Percentiles rank a stretch among this genome's conserved stretches.
Evolutionary conservation across 208 protist genomes (phyloP).

Genomic region (Trypanosoma vivax): DNA sequence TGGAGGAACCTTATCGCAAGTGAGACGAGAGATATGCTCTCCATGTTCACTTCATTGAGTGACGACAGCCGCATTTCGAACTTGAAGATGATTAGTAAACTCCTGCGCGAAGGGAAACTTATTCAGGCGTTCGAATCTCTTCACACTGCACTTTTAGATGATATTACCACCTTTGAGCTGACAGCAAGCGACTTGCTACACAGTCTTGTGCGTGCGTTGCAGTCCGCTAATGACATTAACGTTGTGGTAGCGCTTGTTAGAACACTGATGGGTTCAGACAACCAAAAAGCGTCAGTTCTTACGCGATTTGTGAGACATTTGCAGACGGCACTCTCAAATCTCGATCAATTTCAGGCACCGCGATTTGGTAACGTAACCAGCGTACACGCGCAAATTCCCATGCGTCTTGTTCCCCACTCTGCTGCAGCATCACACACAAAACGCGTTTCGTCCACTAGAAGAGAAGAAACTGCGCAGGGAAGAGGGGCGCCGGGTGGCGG

Average conservation of each 20-base stretch:
- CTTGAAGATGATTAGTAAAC: constrained; percentile 29
- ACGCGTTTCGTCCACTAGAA: neutral
- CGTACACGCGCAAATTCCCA: constrained; percentile 23
- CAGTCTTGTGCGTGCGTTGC: constrained; percentile 19
- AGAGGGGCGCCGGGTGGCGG: too few relatives aligned
- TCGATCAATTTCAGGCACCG: constrained; percentile 26
- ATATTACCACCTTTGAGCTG: constrained; percentile 66
- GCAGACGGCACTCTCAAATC: constrained; percentile 26
- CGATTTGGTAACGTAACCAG: constrained; percentile 21
- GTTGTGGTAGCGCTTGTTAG: constrained; percentile 22
- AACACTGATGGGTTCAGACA: constrained; percentile 13
- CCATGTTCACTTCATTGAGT: constrained; percentile 24
- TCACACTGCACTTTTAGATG: constrained; percentile 27
- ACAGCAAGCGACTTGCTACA: constrained; percentile 43
- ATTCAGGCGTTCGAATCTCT: constrained; percentile 32
- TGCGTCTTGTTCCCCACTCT: constrained; percentile 23
- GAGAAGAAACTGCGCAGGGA: neutral
- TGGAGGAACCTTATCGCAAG: constrained; percentile 38
- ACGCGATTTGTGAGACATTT: constrained; percentile 29
- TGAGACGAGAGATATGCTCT: constrained; percentile 33
- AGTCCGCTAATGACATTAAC: constrained; percentile 20
- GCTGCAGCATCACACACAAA: neutral
- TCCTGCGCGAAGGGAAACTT: constrained; percentile 37
- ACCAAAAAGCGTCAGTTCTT: constrained; percentile 7
- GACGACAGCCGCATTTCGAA: constrained; percentile 28